Evolutionary conservation across 345 rosid genomes (phyloP), one percentile per base, ranked within the genome.

Genomic region (Hevea brasiliensis): DNA sequence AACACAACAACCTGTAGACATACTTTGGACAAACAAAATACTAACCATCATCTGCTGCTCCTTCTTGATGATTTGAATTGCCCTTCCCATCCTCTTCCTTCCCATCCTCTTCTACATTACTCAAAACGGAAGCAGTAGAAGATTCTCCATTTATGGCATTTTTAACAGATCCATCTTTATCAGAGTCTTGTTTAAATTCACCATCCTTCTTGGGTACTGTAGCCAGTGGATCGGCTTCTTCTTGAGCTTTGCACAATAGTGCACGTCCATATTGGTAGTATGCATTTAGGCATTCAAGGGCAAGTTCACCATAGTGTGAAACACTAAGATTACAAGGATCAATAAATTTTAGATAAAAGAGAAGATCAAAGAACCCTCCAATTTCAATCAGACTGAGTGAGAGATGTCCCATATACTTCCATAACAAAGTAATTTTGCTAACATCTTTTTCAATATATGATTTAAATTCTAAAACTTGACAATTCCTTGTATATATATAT

Each of bases 151-250:
- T 83, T 3, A 61, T 51, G 60, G 59, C 54, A 67, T 61, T 76
- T 82, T 88, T 89, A 40, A 68, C 72, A 72, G 84, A 62, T 72
- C 54, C 90, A 72, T 84, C 88, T 76, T 81, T 87, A 70, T 74
- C 79, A 74, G 84, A 61, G 12, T 72, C 85, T 74, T 75, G 79
- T 56, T 71, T 79, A 61, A 79, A 70, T 67, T 81, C 87, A 70
- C 58, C 80, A 29, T 87, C 93, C 84, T 87, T 92, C 83, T 89
- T 87, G 1, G 98, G 89, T 70, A 93, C 79, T 74, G 84, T 60
- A 68, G 80, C 99, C 79, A 91, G 72, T 21, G 97, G 97, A 87
- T 90, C 99, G 65, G 94, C 83, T 85, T 93, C 97, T 74, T 92
- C 97, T 61, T 91, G 97, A 74, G 96, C 98, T 83, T 93, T 93